Evolutionary conservation across 176 grass and related monocot species (phyloP).

Genomic region (Oryza punctata): DNA sequence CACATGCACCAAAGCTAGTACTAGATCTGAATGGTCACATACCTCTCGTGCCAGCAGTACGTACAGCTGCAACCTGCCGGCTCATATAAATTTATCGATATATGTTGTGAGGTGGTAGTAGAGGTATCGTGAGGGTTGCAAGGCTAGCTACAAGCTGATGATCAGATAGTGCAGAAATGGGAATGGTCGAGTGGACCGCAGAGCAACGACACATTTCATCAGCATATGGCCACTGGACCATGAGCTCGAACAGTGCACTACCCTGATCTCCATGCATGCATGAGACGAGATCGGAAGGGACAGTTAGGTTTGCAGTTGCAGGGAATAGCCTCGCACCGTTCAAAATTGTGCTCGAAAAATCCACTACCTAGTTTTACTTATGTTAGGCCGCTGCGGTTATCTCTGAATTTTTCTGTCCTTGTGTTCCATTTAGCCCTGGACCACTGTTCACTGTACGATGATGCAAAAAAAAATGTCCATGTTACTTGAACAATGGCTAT

Average conservation of each 20-base stretch:
- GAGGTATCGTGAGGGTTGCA: no score
- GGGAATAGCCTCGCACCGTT: background rate
- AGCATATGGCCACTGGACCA: background rate
- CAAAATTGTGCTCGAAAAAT: background rate
- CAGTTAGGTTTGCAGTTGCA: background rate
- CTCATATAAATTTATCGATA: no score
- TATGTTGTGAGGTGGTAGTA: no score
- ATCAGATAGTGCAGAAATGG: background rate
- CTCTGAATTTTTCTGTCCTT: background rate
- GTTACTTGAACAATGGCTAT: conserved; percentile 4
- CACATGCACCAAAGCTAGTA: no score
- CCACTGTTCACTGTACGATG: background rate
- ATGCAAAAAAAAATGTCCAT: background rate
- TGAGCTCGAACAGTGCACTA: background rate
- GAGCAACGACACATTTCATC: background rate
- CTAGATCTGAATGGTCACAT: no score
- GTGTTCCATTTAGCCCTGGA: background rate
- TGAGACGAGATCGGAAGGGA: background rate
- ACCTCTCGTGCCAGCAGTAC: no score
- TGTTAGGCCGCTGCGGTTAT: background rate
- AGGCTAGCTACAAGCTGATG: no score
- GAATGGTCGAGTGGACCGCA: background rate
- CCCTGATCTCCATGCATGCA: background rate
- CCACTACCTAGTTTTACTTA: no score
- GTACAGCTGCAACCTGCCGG: no score